Evolutionary conservation across 176 grass and related monocot genomes (phyloP).

Genomic region (Eremochloa ophiuroides): DNA sequence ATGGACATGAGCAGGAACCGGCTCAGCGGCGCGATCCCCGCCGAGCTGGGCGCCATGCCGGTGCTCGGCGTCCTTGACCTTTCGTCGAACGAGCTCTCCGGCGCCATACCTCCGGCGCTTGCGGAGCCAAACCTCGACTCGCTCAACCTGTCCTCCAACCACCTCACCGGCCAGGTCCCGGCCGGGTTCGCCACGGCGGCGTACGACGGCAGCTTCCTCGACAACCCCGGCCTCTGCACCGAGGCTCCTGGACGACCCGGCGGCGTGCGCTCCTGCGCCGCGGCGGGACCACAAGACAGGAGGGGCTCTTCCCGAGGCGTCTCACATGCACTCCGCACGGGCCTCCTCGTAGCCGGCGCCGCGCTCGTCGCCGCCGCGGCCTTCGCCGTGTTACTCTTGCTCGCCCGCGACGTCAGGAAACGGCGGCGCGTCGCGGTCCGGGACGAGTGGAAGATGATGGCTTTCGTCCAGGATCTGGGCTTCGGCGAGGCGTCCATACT

Average conservation of each 20-base stretch:
- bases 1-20: slow-evolving; percentile 56
- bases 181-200: slow-evolving; percentile 16
- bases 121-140: slow-evolving; percentile 12
- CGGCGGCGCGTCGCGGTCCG: slow-evolving; percentile 21
- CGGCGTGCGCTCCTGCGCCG: slow-evolving; percentile 40
- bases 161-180: slow-evolving; percentile 50
- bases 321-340: slow-evolving; percentile 34
- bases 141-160: slow-evolving; percentile 87
- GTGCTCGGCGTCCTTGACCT: slow-evolving; percentile 61
- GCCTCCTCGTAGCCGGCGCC: slow-evolving; percentile 45
- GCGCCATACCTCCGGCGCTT: slow-evolving; percentile 49
- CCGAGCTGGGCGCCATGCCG: slow-evolving; percentile 36
- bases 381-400: slow-evolving; percentile 27
- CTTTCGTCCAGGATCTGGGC: slow-evolving; percentile 55
- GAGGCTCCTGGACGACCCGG: neutral
- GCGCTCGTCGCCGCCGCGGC: slow-evolving; percentile 21
- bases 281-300: neutral
- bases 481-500: slow-evolving; percentile 49
- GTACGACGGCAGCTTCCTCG: slow-evolving; percentile 63
- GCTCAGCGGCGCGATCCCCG: slow-evolving; percentile 57
- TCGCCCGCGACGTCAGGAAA: slow-evolving; percentile 37
- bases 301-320: slow-evolving; percentile 21
- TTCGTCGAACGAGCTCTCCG: slow-evolving; percentile 69
- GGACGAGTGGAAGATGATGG: slow-evolving; percentile 62
- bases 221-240: slow-evolving; percentile 70